Evolutionary conservation across 495 filamentous ascomycete species (phyloP), one percentile per base, ranked within the genome.

Genomic region (Physcia stellaris): DNA sequence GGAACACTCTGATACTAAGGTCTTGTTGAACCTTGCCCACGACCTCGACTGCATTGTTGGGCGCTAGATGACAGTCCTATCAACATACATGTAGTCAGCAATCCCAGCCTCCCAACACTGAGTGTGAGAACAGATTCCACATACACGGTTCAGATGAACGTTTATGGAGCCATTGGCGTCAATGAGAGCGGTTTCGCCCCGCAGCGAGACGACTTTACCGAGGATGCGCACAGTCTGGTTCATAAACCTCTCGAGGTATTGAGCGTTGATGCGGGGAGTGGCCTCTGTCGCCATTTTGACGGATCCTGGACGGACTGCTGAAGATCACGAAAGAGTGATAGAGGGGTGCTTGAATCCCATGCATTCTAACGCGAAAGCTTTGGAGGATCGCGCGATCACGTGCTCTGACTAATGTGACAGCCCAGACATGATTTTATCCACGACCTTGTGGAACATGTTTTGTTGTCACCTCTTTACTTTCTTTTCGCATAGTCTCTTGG

Each of bases 11-110:
- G 32, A 98, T 57, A 12, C 71, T 74, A 28, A 90, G 60, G 50
- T 92, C 86, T 47, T 66, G 64, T 46, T 86, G 77, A 39, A 98
- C 87, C 59, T 90, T 95, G 37, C 86, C 92, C 29, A 96, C 79
- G 42, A 98, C 61, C 61, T 98, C 92, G 13, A 81, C 77, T 31
- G 81, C 72, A 56, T 83, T 84, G 36, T 82, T 79, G 54, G 83
- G 67, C 35, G 73, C 66, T 27, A 96, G 61, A 55, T 93, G 83
- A 23, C 73, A 70, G 45, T 94, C 87, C 69, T 86, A 45, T 4
- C 35, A 29, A 12, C 12, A 24, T 16, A 41, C 13, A 35, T n/a
- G 24, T 40, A 16, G 23, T 30, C 17, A 10, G 9, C 31, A 15
- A 22, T n/a, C 5, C 28, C 24, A 7, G 16, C 16, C 10, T 11